These are phyloP conservation scores for Cercospora zeina DNA, from an alignment of 2,329 filamentous ascomycete species.

Conservation along the genomic window DNA sequence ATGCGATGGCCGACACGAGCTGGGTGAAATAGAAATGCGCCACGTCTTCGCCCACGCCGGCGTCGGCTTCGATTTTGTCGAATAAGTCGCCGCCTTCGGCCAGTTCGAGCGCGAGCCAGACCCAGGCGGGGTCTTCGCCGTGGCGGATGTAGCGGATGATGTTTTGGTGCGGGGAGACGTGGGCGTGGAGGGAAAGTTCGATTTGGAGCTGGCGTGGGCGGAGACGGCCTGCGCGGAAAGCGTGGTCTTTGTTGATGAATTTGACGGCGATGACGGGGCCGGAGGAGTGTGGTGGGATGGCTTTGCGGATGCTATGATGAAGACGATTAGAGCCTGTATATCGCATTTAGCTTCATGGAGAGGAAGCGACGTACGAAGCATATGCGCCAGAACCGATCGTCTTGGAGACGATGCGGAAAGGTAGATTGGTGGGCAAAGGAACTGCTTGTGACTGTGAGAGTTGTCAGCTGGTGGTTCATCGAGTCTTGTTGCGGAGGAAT, in stretches of 20 bases:
- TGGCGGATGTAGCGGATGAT: slow-evolving; percentile 90
- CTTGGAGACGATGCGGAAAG: slow-evolving; percentile 92
- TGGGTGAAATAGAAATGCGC: slow-evolving; percentile 96
- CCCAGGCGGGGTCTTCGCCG: slow-evolving; percentile 82
- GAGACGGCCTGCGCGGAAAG: slow-evolving; percentile 82
- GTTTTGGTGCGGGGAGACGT: slow-evolving; percentile 79
- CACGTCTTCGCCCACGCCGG: slow-evolving; percentile 89
- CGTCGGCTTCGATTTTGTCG: slow-evolving; percentile 98
- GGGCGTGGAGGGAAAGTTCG: slow-evolving; percentile 86
- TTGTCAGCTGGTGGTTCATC: slow-evolving; percentile 13
- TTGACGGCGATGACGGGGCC: slow-evolving; percentile 92
- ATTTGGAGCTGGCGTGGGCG: slow-evolving; percentile 85
- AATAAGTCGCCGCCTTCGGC: slow-evolving; percentile 95
- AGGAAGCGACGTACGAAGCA: slow-evolving; percentile 69
- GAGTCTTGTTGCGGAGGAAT: neutral
- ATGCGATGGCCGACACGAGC: slow-evolving; percentile 83
- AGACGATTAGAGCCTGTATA: neutral
- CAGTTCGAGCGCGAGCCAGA: slow-evolving; percentile 98
- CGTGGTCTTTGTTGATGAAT: slow-evolving; percentile 97
- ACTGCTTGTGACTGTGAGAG: slow-evolving; percentile 74
- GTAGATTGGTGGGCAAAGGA: slow-evolving; percentile 78
- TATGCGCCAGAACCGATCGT: slow-evolving; percentile 97
- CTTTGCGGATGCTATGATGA: slow-evolving; percentile 79
- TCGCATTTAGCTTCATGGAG: slow-evolving; percentile 6
- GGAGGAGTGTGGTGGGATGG: slow-evolving; percentile 67